Conservation (phyloP, 2,329 filamentous ascomycete species). For the Fusarium robinianum region DNA sequence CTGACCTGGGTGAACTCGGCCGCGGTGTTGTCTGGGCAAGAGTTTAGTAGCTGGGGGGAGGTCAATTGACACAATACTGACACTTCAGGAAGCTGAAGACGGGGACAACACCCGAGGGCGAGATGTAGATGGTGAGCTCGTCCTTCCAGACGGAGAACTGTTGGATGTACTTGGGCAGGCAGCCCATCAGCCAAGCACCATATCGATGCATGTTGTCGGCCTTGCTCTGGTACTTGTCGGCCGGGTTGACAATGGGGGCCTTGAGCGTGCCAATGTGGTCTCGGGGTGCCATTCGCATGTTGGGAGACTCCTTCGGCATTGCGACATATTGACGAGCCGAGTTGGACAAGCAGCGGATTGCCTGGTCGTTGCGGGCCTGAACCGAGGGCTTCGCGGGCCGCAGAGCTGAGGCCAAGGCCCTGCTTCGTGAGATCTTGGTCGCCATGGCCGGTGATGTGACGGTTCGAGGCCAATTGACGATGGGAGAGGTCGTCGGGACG, state of each 20-base stretch:
- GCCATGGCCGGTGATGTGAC: slow-evolving; percentile 56
- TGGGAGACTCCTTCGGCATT: slow-evolving; percentile 64
- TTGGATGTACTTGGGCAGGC: slow-evolving; percentile 96
- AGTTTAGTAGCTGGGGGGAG: slow-evolving; percentile 5
- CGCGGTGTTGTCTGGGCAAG: slow-evolving; percentile 77
- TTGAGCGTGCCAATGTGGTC: slow-evolving; percentile 67
- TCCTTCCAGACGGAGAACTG: slow-evolving; percentile 99
- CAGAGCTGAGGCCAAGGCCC: slow-evolving; percentile 60
- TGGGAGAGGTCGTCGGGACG: slow-evolving; percentile 32
- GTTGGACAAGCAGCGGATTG: slow-evolving; percentile 55
- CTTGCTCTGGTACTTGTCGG: slow-evolving; percentile 90
- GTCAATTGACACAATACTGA: slow-evolving; percentile 39
- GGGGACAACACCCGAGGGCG: slow-evolving; percentile 84
- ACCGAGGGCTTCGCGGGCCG: slow-evolving; percentile 55
- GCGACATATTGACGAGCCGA: slow-evolving; percentile 56
- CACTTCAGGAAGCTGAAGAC: slow-evolving; percentile 93
- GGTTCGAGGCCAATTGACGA: slow-evolving; percentile 53
- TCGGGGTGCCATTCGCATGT: slow-evolving; percentile 69
- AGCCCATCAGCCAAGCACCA: slow-evolving; percentile 95
- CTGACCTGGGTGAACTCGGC: slow-evolving; percentile 95
- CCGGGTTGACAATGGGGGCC: slow-evolving; percentile 82
- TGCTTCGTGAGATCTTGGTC: slow-evolving; percentile 61
- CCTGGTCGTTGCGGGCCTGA: slow-evolving; percentile 46
- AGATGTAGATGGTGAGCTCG: slow-evolving; percentile 92
- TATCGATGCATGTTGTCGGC: slow-evolving; percentile 89